These are phyloP conservation scores for Ploettnerulaceae sp. DNA, from an alignment of 2,329 filamentous ascomycete genomes.

Conservation along the genomic window DNA sequence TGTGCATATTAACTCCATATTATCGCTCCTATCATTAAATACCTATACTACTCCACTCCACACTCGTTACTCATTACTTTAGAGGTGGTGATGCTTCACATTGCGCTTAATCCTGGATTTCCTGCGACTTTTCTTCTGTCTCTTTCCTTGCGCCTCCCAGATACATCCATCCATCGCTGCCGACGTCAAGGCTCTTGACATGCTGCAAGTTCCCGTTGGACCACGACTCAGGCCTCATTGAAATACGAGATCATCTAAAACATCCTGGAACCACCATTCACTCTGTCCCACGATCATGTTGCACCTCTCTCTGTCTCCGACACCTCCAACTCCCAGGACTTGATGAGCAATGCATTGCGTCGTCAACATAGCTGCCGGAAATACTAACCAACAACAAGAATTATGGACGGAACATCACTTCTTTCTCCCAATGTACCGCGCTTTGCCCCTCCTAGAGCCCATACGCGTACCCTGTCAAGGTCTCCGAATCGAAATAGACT, in stretches of 20 bases:
- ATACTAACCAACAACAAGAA: conserved; percentile 23
- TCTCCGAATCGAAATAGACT: conserved; percentile 28
- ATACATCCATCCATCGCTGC: no score
- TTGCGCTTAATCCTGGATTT: no score
- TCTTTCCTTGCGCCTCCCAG: no score
- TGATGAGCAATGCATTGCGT: conserved; percentile 21
- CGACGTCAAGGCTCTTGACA: no score
- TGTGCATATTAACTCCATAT: no score
- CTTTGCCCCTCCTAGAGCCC: conserved; percentile 20
- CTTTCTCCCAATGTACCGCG: conserved; percentile 22
- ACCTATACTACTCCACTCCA: no score
- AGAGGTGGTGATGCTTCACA: no score
- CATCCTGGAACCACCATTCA: conserved; percentile 8
- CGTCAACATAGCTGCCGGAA: background rate
- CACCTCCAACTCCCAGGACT: conserved; percentile 11
- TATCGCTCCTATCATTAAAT: no score
- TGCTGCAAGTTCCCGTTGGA: conserved; percentile 8
- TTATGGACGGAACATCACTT: conserved; percentile 23
- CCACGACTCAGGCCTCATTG: no score
- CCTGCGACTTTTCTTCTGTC: no score
- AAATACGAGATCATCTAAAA: conserved; percentile 15
- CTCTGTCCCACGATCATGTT: conserved; percentile 21
- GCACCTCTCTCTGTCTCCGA: conserved; percentile 4
- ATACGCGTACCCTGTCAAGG: conserved; percentile 20
- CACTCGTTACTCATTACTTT: no score